These are phyloP conservation scores for Chaetomium fimeti DNA, from an alignment of 495 filamentous ascomycete genomes.

Conservation along the genomic window DNA sequence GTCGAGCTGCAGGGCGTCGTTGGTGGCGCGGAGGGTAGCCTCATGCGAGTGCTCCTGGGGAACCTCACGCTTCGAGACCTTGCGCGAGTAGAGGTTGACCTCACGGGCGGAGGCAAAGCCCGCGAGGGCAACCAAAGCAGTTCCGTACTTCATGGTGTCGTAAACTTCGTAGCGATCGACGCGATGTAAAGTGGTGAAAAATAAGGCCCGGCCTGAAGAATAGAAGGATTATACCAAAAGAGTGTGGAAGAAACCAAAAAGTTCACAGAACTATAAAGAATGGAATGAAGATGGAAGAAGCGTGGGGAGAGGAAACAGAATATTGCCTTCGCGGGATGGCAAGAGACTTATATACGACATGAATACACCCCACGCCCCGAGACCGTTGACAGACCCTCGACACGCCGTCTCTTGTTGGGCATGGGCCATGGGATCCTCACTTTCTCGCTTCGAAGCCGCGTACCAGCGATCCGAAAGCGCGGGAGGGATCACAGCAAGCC, in stretches of 20 bases:
- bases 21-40: slow-evolving; percentile 48
- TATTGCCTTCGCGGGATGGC: slow-evolving; percentile 1
- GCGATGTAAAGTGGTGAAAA: slow-evolving; percentile 24
- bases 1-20: slow-evolving; percentile 51
- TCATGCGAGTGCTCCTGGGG: slow-evolving; percentile 66
- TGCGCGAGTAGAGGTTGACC: slow-evolving; percentile 35
- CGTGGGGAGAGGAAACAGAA: slow-evolving; percentile 31
- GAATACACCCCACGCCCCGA: slow-evolving; percentile 1
- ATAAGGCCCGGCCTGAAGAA: slow-evolving; percentile 40
- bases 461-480: slow-evolving; percentile 26
- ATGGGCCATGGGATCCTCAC: slow-evolving; percentile 26
- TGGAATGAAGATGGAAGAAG: slow-evolving; percentile 39
- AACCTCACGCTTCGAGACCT: slow-evolving; percentile 51
- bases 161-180: slow-evolving; percentile 31
- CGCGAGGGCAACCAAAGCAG: slow-evolving; percentile 36
- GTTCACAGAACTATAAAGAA: slow-evolving; percentile 50
- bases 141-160: slow-evolving; percentile 50
- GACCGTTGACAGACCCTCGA: slow-evolving; percentile 14
- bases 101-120: slow-evolving; percentile 37
- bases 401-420: slow-evolving; percentile 30
- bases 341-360: slow-evolving; percentile 27
- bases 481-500: slow-evolving; percentile 15
- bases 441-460: slow-evolving; percentile 25
- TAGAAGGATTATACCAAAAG: slow-evolving; percentile 36
- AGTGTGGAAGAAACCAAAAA: slow-evolving; percentile 40